Evolutionary conservation across 2,329 filamentous ascomycete genomes (phyloP), one percentile per base, ranked within the genome.

Genomic region (Knufia petricola): DNA sequence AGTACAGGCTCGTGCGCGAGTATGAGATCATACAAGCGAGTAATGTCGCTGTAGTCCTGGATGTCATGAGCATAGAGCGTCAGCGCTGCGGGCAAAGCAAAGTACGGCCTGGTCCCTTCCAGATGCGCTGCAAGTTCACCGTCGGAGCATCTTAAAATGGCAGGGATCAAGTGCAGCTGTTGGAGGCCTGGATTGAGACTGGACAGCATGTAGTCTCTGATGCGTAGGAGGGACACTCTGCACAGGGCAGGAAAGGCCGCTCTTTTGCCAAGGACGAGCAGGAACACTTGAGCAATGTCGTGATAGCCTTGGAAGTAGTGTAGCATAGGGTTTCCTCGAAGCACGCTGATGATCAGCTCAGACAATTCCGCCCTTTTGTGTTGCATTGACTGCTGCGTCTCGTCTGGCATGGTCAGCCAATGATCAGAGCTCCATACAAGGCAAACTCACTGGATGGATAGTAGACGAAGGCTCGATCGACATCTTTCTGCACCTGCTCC

Each of bases 261-360:
- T 19, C 73, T 61, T 8, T 78, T 69, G 0, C 83, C 82, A 3
- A 98, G 74, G 9, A 95, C 89, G 12, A 98, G 77, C 34, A 96
- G 77, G 51, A 98, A 76, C 20, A 98, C 92, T 68, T 98, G 94
- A 59, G 87, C 92, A 61, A 98, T 96, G 69, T 98, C 92, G 67
- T 98, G 92, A 65, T 94, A 98, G 63, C 92, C 92, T 70, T 98
- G 92, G 66, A 98, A 98, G 69, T 98, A 98, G 71, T 82, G 87
- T 30, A 98, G 78, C 63, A 83, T 82, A 13, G 89, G 87, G 60
- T 94, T 77, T 28, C 78, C 78, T 46, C 94, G 83, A 39, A 98
- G 77, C 12, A 94, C 80, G 55, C 84, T 77, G 45, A 79, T 78
- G 60, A 98, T 96, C 44, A 98, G 74, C 54, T 79, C 70, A 6